Evolutionary conservation across 2,329 filamentous ascomycete genomes (phyloP), one percentile per base, ranked within the genome.

Genomic region (Beauveria sp.): DNA sequence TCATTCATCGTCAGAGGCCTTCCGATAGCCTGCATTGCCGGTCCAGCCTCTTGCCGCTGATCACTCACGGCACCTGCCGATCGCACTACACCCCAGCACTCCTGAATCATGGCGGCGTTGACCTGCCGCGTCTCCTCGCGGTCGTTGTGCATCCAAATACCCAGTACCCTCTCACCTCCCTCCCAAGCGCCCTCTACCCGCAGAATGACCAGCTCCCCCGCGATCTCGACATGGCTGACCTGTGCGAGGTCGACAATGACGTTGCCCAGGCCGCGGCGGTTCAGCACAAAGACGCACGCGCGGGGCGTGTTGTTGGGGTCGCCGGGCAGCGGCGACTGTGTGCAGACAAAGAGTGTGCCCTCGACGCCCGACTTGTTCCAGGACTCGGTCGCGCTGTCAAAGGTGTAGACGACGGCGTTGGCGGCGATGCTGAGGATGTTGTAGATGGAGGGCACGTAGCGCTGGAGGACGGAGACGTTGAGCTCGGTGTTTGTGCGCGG

Each of bases 281-380:
- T 93, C 64, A 93, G 79, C 7, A 93, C 80, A 68, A 92, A 89
- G 18, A 90, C 83, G 75, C 85, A 85, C 24, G 79, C 77, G 18
- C 77, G 71, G 42, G 77, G 72, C 10, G 68, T 66, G 54, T 77
- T 70, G 22, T 46, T 68, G 51, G 67, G 64, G 31, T 72, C 74
- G 3, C 73, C 71, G 3, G 72, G 67, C 68, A 78, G 64, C 65
- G 75, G 80, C 66, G 75, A 73, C 70, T 84, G 81, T 65, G 89
- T 83, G 78, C 90, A 96, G 59, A 98, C 84, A 73, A 98, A 99
- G 66, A 98, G 79, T 14, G 91, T 90, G 45, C 95, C 95, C 75
- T 96, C 93, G 12, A 93, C 83, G 61, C 88, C 89, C 51, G 84
- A 84, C 78, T 96, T 96, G 71, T 95, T 89, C 95, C 95, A 98